Base-by-base conservation (phyloP, 2,329 filamentous ascomycete genomes). In the Pleoardoris graminearum region DNA sequence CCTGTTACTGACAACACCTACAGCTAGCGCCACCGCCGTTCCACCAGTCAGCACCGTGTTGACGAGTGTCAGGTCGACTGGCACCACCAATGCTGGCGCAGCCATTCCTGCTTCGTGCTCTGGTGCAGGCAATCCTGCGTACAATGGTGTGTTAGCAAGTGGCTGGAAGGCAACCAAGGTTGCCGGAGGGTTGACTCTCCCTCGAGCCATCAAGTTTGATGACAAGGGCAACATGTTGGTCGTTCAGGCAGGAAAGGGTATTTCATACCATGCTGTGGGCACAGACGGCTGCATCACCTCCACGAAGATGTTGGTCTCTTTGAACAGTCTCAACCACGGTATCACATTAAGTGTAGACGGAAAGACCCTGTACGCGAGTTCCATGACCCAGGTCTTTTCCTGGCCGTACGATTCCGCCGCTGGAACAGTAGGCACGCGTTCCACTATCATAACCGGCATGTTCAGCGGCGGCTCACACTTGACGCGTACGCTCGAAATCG, bases 401-500 rank as follows among this genome's bases (percentile, higher is more conserved):
- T 90, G 85, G 83, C 67, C 76, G 16, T 91, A 91, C 67, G 79
- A 88, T 60, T 72, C 82, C 19, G 65, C 70, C 3, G 68, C 68
- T 10, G 73, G 67, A 30, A 78, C 79, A 5, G 75, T 83, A 29
- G 75, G 74, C 51, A 77, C 75, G 50, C 71, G 69, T 48, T 81
- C 80, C 1, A 61, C 90, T 3, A 76, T 91, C 46, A 76, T 76
- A 35, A 84, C 84, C 58, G 89, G 90, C 83, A 77, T 69, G 47
- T 72, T 79, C 48, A 67, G 62, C 57, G 71, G 75, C 1, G 86
- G 85, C 49, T 65, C 66, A 7, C 86, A 90, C 62, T 80, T 77
- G 16, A 87, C 86, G 0, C 81, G 88, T 30, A 90, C 87, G 0
- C 76, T 91, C 1, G 77, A 88, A 27, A 74, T 87, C 17, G 83